A percentile compares a stretch with the other conserved stretches of the same genome.
These are phyloP conservation scores for Parachaetomium inaequale DNA, from an alignment of 495 filamentous ascomycete species.

Conservation along the genomic window DNA sequence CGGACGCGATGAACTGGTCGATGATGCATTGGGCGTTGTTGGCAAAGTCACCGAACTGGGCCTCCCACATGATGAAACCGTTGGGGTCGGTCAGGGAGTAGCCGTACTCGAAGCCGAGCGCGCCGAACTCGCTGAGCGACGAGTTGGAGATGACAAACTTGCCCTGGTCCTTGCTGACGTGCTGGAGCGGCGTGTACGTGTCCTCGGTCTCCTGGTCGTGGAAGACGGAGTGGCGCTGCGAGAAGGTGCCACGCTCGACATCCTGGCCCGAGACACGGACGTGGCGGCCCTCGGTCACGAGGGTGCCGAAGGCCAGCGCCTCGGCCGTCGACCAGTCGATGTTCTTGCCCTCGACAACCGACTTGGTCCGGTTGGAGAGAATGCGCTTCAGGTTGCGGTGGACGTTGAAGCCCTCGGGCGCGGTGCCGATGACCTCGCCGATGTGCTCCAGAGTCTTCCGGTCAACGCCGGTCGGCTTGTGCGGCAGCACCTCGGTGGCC, in stretches of 20 bases:
- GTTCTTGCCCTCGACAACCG: slow-evolving; percentile 84
- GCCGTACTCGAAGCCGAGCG: slow-evolving; percentile 96
- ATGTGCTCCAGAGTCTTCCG: slow-evolving; percentile 69
- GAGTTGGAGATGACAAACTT: slow-evolving; percentile 97
- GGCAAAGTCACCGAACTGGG: slow-evolving; percentile 98
- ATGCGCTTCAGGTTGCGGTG: slow-evolving; percentile 98
- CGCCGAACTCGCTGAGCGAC: slow-evolving; percentile 91
- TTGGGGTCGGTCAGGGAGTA: slow-evolving; percentile 96
- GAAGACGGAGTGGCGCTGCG: slow-evolving; percentile 92
- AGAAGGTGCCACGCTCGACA: slow-evolving; percentile 99
- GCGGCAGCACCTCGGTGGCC: slow-evolving; percentile 88
- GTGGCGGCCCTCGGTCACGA: slow-evolving; percentile 90
- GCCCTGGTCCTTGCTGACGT: slow-evolving; percentile 83
- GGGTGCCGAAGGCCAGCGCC: slow-evolving; percentile 88
- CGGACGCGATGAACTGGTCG: slow-evolving; percentile 97
- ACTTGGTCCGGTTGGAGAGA: slow-evolving; percentile 82
- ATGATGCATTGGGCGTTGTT: slow-evolving; percentile 99
- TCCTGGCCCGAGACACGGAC: slow-evolving; percentile 97
- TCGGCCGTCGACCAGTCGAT: slow-evolving; percentile 98
- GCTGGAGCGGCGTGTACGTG: slow-evolving; percentile 88
- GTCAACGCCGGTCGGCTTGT: slow-evolving; percentile 80
- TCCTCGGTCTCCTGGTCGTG: slow-evolving; percentile 93
- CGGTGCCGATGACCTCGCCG: slow-evolving; percentile 66
- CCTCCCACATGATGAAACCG: slow-evolving; percentile 98
- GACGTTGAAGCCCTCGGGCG: slow-evolving; percentile 79